Evolutionary conservation across 2,329 filamentous ascomycete species (phyloP), one percentile per base, ranked within the genome.

Genomic region (Colletotrichum eleusines): DNA sequence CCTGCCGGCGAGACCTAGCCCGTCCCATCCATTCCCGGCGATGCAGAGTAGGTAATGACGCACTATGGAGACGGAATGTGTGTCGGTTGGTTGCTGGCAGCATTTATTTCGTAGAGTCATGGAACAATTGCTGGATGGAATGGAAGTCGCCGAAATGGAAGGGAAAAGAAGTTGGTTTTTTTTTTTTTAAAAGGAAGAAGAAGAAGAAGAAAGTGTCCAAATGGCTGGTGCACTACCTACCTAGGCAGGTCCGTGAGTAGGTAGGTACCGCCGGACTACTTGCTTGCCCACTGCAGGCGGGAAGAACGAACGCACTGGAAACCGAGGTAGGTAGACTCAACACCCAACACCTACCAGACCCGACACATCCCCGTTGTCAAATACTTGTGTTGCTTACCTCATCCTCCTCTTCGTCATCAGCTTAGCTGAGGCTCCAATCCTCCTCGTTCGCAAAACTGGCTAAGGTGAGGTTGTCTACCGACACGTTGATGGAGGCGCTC

Each of bases 41-140:
- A 69, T 51, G 20, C 18, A 35, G 44, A 48, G 44, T 20, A 53
- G 44, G 35, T 40, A 65, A 64, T 35, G 44, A 35, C 40, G 38
- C 57, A 42, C 33, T 48, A 31, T 16, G 35, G 28, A 42, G 31
- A 33, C 57, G 38, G 35, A 28, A 40, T 35, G 59, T 20, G 46
- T 55, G 20, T 48, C 23, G 55, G 16, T 11, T 20, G 40, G 23
- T 46, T 14, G 40, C 33, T 35, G 6, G 11, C 46, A 33, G 16
- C 26, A 20, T 33, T 23, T 26, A 42, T 40, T 31, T 44, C 14
- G n/a, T 23, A 33, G 26, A 35, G n/a, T n/a, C 33, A 33, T 33
- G 51, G 31, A 40, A 44, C 4, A 20, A 53, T 50, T 46, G 57
- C 26, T 33, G 14, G 35, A 33, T 44, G 8, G 28, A 12, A 42